phyloP scores from a whole-genome alignment of 352 stramenopile genomes.

The Blastocystis sp. region DNA sequence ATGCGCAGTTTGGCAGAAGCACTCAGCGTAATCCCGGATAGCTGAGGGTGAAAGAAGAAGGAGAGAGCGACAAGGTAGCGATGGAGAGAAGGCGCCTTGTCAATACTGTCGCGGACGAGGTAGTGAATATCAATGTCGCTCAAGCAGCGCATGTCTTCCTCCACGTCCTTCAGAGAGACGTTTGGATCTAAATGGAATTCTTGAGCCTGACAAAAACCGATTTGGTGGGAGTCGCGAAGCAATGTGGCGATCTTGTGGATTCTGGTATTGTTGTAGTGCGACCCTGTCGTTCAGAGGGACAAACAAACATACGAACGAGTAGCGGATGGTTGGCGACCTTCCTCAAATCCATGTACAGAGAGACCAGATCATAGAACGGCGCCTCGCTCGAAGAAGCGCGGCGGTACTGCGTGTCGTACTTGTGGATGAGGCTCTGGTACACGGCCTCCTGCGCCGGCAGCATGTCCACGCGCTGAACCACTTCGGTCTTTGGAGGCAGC shows the following conservation, averaged over 20 bases:
- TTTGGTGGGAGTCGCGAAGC: neutral
- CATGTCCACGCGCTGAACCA: neutral
- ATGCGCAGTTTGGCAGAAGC: constrained; percentile 8
- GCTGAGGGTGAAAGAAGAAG: neutral
- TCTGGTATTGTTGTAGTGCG: neutral
- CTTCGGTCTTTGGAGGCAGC: constrained; percentile 2
- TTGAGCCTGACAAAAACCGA: neutral
- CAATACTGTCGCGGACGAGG: neutral
- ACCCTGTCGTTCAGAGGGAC: neutral
- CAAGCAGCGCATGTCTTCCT: neutral
- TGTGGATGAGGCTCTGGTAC: constrained; percentile 22
- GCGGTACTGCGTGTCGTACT: constrained; percentile 7
- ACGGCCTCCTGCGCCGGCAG: neutral
- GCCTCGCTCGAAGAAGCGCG: neutral
- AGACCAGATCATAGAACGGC: neutral
- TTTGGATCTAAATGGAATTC: neutral
- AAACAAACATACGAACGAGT: neutral
- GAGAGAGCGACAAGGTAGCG: neutral
- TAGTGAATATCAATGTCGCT: constrained; percentile 44
- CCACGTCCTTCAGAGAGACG: neutral
- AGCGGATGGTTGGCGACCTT: constrained; percentile 49
- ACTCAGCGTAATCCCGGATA: neutral
- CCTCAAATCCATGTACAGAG: constrained; percentile 18
- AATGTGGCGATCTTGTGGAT: constrained; percentile 1
- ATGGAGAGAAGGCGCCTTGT: neutral